phyloP scores from a whole-genome alignment of 129 eudicot genomes.

The Kitagawia praeruptora region DNA sequence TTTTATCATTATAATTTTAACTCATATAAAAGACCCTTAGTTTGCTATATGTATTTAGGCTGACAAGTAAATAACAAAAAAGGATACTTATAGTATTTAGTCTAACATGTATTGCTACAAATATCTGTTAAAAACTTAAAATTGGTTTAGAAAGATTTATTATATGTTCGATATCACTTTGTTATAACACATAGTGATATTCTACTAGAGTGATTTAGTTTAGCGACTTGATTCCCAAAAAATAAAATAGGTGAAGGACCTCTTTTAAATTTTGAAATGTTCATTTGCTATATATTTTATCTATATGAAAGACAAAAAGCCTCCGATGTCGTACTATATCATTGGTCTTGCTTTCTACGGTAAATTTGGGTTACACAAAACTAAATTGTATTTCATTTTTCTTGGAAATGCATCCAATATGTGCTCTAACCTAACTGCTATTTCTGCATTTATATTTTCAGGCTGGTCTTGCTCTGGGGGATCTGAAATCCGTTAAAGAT shows the following conservation, averaged over 20 bases:
- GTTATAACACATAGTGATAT: neutral
- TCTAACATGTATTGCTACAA: neutral
- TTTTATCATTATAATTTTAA: no score
- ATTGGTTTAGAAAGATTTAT: neutral
- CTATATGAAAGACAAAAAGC: neutral
- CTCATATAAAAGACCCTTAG: neutral
- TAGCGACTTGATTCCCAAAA: neutral
- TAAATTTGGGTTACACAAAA: neutral
- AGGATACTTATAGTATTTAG: neutral
- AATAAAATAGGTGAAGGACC: neutral
- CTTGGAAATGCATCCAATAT: neutral
- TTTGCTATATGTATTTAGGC: neutral
- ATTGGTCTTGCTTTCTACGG: neutral
- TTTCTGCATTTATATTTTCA: slow-evolving; percentile 11
- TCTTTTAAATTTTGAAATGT: neutral
- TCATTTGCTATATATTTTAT: neutral
- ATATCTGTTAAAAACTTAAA: neutral
- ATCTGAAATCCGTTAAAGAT: slow-evolving; percentile 83
- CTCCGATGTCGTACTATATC: neutral
- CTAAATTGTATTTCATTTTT: neutral
- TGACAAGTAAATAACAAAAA: neutral
- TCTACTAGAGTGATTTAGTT: neutral
- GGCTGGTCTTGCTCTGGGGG: slow-evolving; percentile 99
- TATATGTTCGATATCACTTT: neutral
- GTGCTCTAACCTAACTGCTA: neutral